These are phyloP conservation scores for Coprinopsis cinerea DNA, from an alignment of 768 basidiomycete genomes.

Conservation along the genomic window DNA sequence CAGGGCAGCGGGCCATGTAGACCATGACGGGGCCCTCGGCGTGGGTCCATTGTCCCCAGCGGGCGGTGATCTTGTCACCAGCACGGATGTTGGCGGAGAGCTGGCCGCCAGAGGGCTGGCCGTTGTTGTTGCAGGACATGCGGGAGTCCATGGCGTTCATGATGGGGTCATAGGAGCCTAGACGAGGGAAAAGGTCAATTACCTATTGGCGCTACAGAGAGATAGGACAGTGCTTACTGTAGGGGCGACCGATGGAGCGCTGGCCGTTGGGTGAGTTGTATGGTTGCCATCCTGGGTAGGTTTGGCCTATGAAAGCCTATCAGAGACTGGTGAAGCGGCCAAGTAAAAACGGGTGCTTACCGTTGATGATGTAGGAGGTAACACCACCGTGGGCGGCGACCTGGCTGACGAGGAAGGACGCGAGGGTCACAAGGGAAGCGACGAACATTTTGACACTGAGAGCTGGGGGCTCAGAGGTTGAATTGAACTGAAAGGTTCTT, in stretches of 20 bases:
- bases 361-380: conserved; percentile 28
- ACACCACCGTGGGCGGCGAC: conserved; percentile 33
- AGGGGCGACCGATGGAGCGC: conserved; percentile 28
- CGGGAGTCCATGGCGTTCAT: conserved; percentile 10
- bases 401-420: conserved; percentile 24
- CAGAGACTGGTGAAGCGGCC: neutral
- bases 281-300: conserved; percentile 30
- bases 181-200: neutral
- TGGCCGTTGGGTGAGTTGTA: conserved; percentile 30
- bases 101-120: conserved; percentile 23
- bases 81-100: conserved; percentile 29
- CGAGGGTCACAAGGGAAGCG: conserved; percentile 21
- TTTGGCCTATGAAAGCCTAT: conserved; percentile 16
- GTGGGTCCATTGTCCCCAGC: conserved; percentile 32
- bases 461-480: neutral
- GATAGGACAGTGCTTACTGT: conserved; percentile 18
- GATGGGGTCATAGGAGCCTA: conserved; percentile 26
- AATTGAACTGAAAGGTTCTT: neutral
- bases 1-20: conserved; percentile 31
- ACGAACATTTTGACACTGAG: conserved; percentile 15
- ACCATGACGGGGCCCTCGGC: conserved; percentile 31
- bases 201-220: neutral
- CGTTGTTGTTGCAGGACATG: conserved; percentile 33
- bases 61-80: conserved; percentile 27
- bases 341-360: conserved; percentile 13